Evolutionary conservation across 495 filamentous ascomycete genomes (phyloP), one percentile per base, ranked within the genome.

Genomic region (Penicillium canariense): DNA sequence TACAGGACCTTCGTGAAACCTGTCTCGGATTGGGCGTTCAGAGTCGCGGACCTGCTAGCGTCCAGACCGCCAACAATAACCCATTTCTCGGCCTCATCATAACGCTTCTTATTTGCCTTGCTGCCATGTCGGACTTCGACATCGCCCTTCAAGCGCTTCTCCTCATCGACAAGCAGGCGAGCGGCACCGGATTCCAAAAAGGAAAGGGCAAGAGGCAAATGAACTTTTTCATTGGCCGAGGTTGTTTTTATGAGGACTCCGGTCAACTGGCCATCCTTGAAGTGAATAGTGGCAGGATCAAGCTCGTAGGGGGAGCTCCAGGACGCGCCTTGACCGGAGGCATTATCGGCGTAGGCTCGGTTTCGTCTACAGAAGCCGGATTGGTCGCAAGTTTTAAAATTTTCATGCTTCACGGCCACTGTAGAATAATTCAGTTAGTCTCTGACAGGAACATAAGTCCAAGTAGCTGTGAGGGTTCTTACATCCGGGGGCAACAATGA

Each of bases 331-430:
- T 79, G 63, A 27, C 81, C 73, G 34, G 81, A 71, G 50, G 81
- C 91, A 48, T 82, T 77, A 67, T 97, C 91, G 55, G 95, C 95
- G 65, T 86, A 89, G 25, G 84, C 88, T 66, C 93, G 85, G 70
- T 96, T 97, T 52, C 94, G 90, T 66, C 88, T 90, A 72, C 95
- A 97, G 78, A 97, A 98, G 51, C 94, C 94, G 0, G 92, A 91
- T 69, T 98, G 94, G 32, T 82, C 73, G 75, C 94, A 98, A 55
- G 85, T 96, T 65, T 97, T 98, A 80, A 97, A 97, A 61, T 92
- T 90, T 60, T 95, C 87, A 60, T 96, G 87, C 73, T 98, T 97
- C 17, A 98, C 95, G 62, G 81, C 73, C 50, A 83, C 91, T 94
- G 50, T 55, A 47, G 55, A 48, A 1, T 26, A 53, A 31, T 23